These are phyloP conservation scores for Baudoinia panamericana DNA, from an alignment of 495 filamentous ascomycete genomes.

Conservation along the genomic window DNA sequence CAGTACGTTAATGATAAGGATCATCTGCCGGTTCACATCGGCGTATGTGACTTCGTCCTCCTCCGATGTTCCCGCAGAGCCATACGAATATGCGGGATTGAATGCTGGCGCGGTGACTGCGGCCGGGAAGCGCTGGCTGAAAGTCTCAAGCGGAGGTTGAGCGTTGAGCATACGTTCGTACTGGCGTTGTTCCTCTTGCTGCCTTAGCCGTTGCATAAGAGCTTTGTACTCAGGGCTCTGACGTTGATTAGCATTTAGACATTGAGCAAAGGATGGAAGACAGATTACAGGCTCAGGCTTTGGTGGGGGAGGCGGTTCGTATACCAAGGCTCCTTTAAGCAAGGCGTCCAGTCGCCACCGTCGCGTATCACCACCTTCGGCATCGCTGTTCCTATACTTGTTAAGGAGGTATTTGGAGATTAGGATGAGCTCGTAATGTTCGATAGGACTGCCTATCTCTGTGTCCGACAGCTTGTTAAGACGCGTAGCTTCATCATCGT, in stretches of 20 bases:
- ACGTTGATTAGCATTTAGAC: not conserved
- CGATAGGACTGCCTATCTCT: slow-evolving; percentile 54
- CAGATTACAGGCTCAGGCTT: slow-evolving; percentile 63
- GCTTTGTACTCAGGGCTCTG: slow-evolving; percentile 80
- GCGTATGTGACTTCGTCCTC: slow-evolving; percentile 33
- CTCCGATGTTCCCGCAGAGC: slow-evolving; percentile 21
- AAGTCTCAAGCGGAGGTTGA: slow-evolving; percentile 40
- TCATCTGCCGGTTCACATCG: slow-evolving; percentile 62
- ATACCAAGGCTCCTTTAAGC: slow-evolving; percentile 58
- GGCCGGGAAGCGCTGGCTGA: slow-evolving; percentile 43
- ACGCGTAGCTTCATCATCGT: slow-evolving; percentile 5
- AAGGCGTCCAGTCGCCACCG: slow-evolving; percentile 46
- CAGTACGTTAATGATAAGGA: slow-evolving; percentile 61
- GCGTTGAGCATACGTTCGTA: slow-evolving; percentile 68
- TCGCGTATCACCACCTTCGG: slow-evolving; percentile 6
- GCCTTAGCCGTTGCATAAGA: slow-evolving; percentile 71
- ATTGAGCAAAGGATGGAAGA: too few species aligned
- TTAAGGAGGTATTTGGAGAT: slow-evolving; percentile 45
- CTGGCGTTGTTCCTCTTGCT: slow-evolving; percentile 59
- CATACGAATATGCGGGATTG: slow-evolving; percentile 21
- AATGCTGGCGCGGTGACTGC: slow-evolving; percentile 26
- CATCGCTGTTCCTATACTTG: slow-evolving; percentile 6
- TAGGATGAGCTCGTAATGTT: slow-evolving; percentile 63
- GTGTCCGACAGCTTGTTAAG: slow-evolving; percentile 30
- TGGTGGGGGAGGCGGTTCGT: slow-evolving; percentile 59